Evolutionary conservation across 768 basidiomycete genomes (phyloP).

Genomic region (Chlorophyllum brunneum): DNA sequence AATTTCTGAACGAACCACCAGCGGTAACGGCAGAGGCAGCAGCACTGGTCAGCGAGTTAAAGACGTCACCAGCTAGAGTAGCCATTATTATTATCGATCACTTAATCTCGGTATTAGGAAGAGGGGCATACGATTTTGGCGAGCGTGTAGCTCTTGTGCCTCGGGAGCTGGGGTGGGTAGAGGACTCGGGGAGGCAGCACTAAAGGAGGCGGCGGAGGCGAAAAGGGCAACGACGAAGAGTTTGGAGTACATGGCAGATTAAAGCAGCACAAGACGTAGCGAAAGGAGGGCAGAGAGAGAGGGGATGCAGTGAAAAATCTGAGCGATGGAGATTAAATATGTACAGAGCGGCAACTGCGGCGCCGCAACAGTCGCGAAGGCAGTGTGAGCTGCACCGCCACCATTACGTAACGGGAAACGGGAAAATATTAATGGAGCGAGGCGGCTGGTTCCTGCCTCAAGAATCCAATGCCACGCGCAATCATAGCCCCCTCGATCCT

Average conservation of each 20-base stretch:
- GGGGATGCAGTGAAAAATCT: slow-evolving; percentile 12
- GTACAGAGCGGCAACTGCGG: neutral
- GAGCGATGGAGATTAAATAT: slow-evolving; percentile 7
- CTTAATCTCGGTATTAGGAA: neutral
- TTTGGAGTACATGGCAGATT: slow-evolving; percentile 39
- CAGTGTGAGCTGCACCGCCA: neutral
- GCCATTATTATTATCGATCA: slow-evolving; percentile 12
- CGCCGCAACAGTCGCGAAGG: slow-evolving; percentile 5
- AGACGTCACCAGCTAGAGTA: slow-evolving; percentile 24
- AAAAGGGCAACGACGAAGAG: slow-evolving; percentile 31
- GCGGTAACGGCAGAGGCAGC: slow-evolving; percentile 21
- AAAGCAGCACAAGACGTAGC: slow-evolving; percentile 14
- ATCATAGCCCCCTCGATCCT: slow-evolving; percentile 98
- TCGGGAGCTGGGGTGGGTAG: slow-evolving; percentile 19
- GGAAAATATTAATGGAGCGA: slow-evolving; percentile 7
- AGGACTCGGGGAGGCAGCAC: slow-evolving; percentile 30
- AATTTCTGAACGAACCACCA: slow-evolving; percentile 21
- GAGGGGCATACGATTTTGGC: slow-evolving; percentile 33
- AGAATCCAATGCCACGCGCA: slow-evolving; percentile 67
- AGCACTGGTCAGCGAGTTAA: slow-evolving; percentile 9
- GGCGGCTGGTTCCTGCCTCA: neutral
- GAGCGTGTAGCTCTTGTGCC: slow-evolving; percentile 26
- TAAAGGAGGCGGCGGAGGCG: slow-evolving; percentile 28
- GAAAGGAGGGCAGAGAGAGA: slow-evolving; percentile 17
- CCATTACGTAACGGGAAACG: slow-evolving; percentile 5